Conservation (phyloP, 805 yeast genomes). For the Soucietia sequanensis region DNA sequence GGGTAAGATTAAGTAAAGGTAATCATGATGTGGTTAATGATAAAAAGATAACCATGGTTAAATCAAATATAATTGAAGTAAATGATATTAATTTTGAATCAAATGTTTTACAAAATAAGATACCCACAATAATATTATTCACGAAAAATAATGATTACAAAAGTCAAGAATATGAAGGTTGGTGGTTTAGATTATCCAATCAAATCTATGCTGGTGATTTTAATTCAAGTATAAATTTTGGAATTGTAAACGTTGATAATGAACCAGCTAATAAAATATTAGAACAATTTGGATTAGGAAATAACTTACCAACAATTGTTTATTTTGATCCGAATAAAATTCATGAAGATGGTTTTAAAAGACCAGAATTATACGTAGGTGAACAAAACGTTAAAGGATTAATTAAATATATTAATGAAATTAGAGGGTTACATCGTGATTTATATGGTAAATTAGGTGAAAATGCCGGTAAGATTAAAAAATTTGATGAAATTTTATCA, state of each 20-base stretch:
- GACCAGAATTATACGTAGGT: slow-evolving; percentile 28
- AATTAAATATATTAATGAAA: slow-evolving; percentile 25
- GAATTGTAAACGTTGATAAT: slow-evolving; percentile 45
- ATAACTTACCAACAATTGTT: slow-evolving; percentile 55
- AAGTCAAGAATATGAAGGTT: slow-evolving; percentile 54
- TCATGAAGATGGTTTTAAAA: slow-evolving; percentile 19
- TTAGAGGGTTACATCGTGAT: slow-evolving; percentile 26
- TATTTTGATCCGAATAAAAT: slow-evolving; percentile 35
- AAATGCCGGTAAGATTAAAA: slow-evolving; percentile 30
- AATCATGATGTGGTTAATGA: slow-evolving; percentile 4
- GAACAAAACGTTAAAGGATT: slow-evolving; percentile 18
- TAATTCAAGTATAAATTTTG: slow-evolving; percentile 34
- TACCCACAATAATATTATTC: slow-evolving; percentile 48
- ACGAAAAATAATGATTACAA: slow-evolving; percentile 36
- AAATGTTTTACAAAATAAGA: slow-evolving; percentile 30
- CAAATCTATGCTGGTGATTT: slow-evolving; percentile 42
- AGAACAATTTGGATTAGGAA: slow-evolving; percentile 36
- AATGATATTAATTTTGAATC: slow-evolving; percentile 45
- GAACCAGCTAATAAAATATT: slow-evolving; percentile 43
- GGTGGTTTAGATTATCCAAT: slow-evolving; percentile 49
- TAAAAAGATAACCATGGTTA: slow-evolving; percentile 11
- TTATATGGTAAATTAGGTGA: slow-evolving; percentile 30
- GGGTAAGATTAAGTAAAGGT: slow-evolving; percentile 16
- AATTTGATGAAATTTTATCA: slow-evolving; percentile 16
- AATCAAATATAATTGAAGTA: slow-evolving; percentile 18